A percentile compares a stretch with the other conserved stretches of the same genome.
These are phyloP conservation scores for Boletus huronensis DNA, from an alignment of 768 basidiomycete species.

Conservation along the genomic window DNA sequence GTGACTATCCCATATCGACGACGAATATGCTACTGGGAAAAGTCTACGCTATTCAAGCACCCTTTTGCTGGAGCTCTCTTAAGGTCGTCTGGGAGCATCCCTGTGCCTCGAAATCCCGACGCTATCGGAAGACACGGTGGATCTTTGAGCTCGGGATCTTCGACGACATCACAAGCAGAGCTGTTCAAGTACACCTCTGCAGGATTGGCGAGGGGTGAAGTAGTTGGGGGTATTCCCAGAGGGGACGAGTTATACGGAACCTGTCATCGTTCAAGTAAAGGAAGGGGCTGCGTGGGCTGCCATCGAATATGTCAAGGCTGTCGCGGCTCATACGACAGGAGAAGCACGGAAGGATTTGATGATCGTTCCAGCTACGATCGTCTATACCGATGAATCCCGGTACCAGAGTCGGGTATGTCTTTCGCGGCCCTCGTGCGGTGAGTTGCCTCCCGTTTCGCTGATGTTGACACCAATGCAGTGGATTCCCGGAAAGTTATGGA, in stretches of 20 bases:
- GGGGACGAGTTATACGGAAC: conserved; percentile 51
- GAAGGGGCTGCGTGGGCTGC: conserved; percentile 72
- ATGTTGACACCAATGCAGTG: background rate
- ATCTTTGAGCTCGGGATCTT: background rate
- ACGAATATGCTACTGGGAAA: conserved; percentile 66
- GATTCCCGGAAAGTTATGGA: conserved; percentile 1
- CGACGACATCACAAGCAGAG: conserved; percentile 31
- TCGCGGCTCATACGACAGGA: conserved; percentile 20
- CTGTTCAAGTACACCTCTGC: conserved; percentile 57
- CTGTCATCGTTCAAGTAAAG: conserved; percentile 45
- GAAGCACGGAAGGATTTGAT: conserved; percentile 35
- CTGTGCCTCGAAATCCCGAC: conserved; percentile 65
- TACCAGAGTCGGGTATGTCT: conserved; percentile 55
- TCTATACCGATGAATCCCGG: conserved; percentile 65
- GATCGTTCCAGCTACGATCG: conserved; percentile 63
- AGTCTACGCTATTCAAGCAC: conserved; percentile 62
- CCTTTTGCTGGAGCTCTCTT: conserved; percentile 50
- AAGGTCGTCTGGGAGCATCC: conserved; percentile 60
- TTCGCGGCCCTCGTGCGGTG: background rate
- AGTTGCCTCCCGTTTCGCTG: background rate
- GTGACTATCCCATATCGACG: conserved; percentile 58
- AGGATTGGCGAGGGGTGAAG: conserved; percentile 49
- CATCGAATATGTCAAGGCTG: conserved; percentile 58
- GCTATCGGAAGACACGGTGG: conserved; percentile 1
- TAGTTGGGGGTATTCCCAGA: conserved; percentile 70